Percentiles rank a stretch among this genome's conserved stretches.
Evolutionary conservation across 805 yeast genomes (phyloP).

Genomic region (Candida orba): DNA sequence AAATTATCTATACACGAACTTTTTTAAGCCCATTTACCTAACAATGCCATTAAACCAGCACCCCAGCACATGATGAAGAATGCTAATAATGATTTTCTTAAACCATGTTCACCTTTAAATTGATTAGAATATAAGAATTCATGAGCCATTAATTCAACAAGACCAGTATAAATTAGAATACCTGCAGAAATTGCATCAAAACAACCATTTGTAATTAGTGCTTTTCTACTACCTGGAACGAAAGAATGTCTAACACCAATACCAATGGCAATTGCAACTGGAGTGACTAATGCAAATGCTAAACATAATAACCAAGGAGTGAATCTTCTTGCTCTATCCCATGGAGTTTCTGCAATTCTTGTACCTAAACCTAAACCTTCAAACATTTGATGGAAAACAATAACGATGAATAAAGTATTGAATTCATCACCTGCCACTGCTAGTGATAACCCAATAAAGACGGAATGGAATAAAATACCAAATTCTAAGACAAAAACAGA

Average conservation of each 20-base stretch:
- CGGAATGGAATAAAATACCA: slow-evolving; percentile 78
- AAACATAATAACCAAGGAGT: slow-evolving; percentile 55
- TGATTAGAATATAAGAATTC: slow-evolving; percentile 60
- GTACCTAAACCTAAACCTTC: slow-evolving; percentile 86
- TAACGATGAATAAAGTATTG: slow-evolving; percentile 59
- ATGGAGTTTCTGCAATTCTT: slow-evolving; percentile 50
- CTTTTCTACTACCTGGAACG: slow-evolving; percentile 48
- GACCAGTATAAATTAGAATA: slow-evolving; percentile 66
- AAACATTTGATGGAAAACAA: slow-evolving; percentile 70
- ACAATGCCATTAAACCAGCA: slow-evolving; percentile 70
- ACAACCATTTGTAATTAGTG: slow-evolving; percentile 61
- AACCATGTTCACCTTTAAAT: slow-evolving; percentile 53
- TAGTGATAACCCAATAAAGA: slow-evolving; percentile 70
- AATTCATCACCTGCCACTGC: slow-evolving; percentile 78
- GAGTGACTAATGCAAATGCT: slow-evolving; percentile 53
- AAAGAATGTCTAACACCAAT: slow-evolving; percentile 62
- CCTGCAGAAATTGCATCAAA: slow-evolving; percentile 77
- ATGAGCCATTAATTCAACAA: slow-evolving; percentile 74
- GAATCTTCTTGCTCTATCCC: slow-evolving; percentile 28
- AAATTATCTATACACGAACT: no score
- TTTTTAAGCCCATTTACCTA: slow-evolving; percentile 66
- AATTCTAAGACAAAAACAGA: slow-evolving; percentile 60
- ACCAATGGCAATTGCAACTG: slow-evolving; percentile 73
- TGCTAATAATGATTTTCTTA: slow-evolving; percentile 44
- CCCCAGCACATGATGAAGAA: slow-evolving; percentile 50